These are phyloP conservation scores for Lactarius trivialis DNA, from an alignment of 768 basidiomycete genomes.

Conservation along the genomic window DNA sequence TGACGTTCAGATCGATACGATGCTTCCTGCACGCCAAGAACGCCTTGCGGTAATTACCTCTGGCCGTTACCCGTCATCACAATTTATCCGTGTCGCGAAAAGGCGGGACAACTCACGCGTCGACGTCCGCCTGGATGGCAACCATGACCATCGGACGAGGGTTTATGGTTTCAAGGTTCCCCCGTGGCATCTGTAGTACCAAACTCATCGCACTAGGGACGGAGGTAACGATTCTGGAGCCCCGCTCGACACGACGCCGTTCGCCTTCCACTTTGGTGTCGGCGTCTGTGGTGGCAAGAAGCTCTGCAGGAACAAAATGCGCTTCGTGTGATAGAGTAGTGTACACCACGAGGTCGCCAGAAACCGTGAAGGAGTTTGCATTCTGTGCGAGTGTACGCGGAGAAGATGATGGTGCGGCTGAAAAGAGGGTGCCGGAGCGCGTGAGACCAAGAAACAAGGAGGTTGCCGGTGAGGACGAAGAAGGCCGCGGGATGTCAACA, in stretches of 20 bases:
- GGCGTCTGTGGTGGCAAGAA: constrained; percentile 25
- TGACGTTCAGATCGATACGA: constrained; percentile 80
- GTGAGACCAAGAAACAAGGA: constrained; percentile 18
- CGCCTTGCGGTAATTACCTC: constrained; percentile 76
- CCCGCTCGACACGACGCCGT: constrained; percentile 79
- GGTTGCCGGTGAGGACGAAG: not conserved
- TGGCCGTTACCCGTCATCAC: constrained; percentile 26
- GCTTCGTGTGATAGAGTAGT: constrained; percentile 79
- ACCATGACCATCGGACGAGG: constrained; percentile 88
- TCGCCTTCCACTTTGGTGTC: constrained; percentile 42
- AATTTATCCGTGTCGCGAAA: not conserved
- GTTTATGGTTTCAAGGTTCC: constrained; percentile 93
- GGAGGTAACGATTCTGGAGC: constrained; percentile 81
- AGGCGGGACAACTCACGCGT: constrained; percentile 45
- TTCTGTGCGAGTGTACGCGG: constrained; percentile 40
- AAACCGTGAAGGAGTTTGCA: constrained; percentile 65
- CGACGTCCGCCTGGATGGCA: constrained; percentile 70
- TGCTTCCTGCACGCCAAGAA: constrained; percentile 91
- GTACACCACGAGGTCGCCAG: constrained; percentile 75
- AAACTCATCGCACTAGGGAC: constrained; percentile 85
- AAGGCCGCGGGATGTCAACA: not conserved
- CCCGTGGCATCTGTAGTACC: constrained; percentile 95
- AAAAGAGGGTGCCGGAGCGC: constrained; percentile 9
- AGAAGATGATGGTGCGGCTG: constrained; percentile 1
- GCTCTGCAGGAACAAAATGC: constrained; percentile 56